Evolutionary conservation across 169 alveolate species (phyloP), one percentile per base, ranked within the genome.

Genomic region (Miamiensis avidus): DNA sequence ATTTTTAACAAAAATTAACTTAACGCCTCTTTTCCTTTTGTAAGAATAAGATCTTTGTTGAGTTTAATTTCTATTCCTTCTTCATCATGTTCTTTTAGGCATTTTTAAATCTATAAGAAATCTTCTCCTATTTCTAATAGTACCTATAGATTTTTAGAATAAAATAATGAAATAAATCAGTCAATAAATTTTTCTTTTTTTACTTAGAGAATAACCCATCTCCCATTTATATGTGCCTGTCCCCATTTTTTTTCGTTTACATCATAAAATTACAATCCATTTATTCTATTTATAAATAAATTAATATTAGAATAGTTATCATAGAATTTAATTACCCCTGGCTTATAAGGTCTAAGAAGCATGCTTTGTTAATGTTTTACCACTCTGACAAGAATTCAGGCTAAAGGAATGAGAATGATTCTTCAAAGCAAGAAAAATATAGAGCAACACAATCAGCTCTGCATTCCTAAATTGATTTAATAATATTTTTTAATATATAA

Each of bases 401-500:
- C 65, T 79, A 30, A 76, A 93, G 90, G 20, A 88, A 87, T n/a
- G 89, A 78, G 29, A 32, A 86, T 25, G 96, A 87, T 65, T 89
- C 92, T 29, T 84, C 34, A 78, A 83, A 91, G 32, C 88, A 88
- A 75, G 65, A 29, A 49, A 93, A 81, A 78, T 93, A 91, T 15
- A 93, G 74, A 4, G 95, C 96, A 31, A 89, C 93, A 30, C 95
- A 76, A 82, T 95, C 97, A 65, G 97, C 97, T 85, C 96, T 87
- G 84, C 96, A 95, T 82, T 95, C 97, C n/a, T n/a, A n/a, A n/a
- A n/a, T n/a, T n/a, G n/a, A n/a, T n/a, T n/a, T n/a, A n/a, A n/a
- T n/a, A n/a, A n/a, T n/a, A n/a, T n/a, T n/a, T n/a, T n/a, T n/a
- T n/a, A n/a, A n/a, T n/a, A n/a, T n/a, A n/a, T n/a, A n/a, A n/a